phyloP scores from a whole-genome alignment of 495 filamentous ascomycete species.

The Aspergillus conjunctus region DNA sequence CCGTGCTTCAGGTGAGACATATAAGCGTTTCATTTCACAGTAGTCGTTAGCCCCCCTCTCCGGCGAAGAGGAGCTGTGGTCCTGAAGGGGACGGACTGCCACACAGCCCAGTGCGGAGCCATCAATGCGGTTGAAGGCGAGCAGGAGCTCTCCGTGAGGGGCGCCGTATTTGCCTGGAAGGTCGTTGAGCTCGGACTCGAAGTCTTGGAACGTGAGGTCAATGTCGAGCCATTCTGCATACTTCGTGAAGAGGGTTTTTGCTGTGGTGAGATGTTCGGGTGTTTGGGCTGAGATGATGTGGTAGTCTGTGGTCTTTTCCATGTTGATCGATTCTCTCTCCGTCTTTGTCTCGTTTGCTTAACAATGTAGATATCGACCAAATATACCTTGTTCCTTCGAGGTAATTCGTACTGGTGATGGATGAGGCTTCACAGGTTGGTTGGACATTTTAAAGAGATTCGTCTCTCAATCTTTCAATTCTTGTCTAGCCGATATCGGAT shows the following conservation, averaged over 20 bases:
- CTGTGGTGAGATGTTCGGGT: constrained; percentile 20
- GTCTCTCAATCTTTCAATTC: background rate
- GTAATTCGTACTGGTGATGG: too few species aligned
- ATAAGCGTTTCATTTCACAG: constrained; percentile 66
- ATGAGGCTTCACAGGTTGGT: too few species aligned
- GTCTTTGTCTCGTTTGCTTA: background rate
- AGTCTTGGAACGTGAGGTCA: constrained; percentile 62
- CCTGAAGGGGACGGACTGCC: constrained; percentile 28
- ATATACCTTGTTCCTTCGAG: too few species aligned
- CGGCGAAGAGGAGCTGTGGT: constrained; percentile 23
- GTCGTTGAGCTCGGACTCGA: constrained; percentile 50
- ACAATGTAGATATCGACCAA: too few species aligned
- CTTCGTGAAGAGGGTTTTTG: constrained; percentile 46
- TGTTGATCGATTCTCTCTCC: background rate
- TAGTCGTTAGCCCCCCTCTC: constrained; percentile 19
- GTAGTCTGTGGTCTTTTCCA: constrained; percentile 8
- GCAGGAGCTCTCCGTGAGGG: constrained; percentile 44
- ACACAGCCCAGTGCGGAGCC: constrained; percentile 51
- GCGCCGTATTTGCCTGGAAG: constrained; percentile 58
- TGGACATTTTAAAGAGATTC: too few species aligned
- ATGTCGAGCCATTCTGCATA: constrained; percentile 56
- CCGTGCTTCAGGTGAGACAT: constrained; percentile 47
- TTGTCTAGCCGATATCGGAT: background rate
- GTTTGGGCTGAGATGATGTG: constrained; percentile 21
- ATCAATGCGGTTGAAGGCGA: constrained; percentile 44